A percentile compares a stretch with the other conserved stretches of the same genome.
These are phyloP conservation scores for Heterobasidion annosum DNA, from an alignment of 1,284 basidiomycete species.

Conservation along the genomic window DNA sequence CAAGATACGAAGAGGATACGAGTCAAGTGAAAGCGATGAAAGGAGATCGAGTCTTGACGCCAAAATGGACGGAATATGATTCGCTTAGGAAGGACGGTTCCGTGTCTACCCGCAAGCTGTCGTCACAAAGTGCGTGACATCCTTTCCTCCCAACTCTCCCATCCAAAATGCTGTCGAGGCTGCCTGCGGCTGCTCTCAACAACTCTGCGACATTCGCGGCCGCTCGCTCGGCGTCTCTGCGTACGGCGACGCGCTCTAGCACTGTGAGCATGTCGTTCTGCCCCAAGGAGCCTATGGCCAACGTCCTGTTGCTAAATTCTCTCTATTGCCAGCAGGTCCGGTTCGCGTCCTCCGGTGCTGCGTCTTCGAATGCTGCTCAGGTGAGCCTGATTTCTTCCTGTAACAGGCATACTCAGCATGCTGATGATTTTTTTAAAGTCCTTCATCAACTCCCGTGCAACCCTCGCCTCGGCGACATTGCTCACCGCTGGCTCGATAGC, in stretches of 20 bases:
- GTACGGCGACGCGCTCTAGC: constrained; percentile 31
- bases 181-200: constrained; percentile 59
- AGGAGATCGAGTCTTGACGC: too few species aligned
- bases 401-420: neutral
- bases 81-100: constrained; percentile 14
- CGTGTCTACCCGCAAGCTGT: constrained; percentile 18
- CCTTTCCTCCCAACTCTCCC: constrained; percentile 29
- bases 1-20: too few species aligned
- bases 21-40: too few species aligned
- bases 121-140: constrained; percentile 16
- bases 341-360: constrained; percentile 52
- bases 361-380: constrained; percentile 50
- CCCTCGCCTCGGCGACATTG: constrained; percentile 71
- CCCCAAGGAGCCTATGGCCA: neutral
- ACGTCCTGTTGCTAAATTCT: constrained; percentile 5
- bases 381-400: constrained; percentile 22
- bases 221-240: constrained; percentile 28
- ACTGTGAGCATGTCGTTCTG: constrained; percentile 25
- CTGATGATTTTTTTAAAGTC: constrained; percentile 20
- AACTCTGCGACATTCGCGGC: constrained; percentile 30
- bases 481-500: constrained; percentile 84
- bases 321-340: constrained; percentile 38
- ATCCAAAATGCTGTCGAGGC: constrained; percentile 68
- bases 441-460: constrained; percentile 63
- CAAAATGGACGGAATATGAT: constrained; percentile 13